Evolutionary conservation across 768 basidiomycete species (phyloP).

Genomic region (Cyathus striatus): DNA sequence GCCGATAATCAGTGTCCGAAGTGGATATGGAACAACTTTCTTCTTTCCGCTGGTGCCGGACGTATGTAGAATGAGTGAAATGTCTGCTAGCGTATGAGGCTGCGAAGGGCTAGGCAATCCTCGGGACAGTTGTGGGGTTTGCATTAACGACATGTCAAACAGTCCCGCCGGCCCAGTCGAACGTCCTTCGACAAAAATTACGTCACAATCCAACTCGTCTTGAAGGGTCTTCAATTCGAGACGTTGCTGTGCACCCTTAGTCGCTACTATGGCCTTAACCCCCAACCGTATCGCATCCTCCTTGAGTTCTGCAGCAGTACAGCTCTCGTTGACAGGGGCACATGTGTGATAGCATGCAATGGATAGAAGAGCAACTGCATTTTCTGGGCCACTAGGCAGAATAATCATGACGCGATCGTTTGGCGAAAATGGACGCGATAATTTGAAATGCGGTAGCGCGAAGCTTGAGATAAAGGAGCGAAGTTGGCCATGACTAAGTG

Average conservation of each 20-base stretch:
- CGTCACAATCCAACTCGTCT: slow-evolving; percentile 31
- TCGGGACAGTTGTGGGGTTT: slow-evolving; percentile 5
- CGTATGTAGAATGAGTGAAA: slow-evolving; percentile 53
- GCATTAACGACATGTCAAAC: slow-evolving; percentile 31
- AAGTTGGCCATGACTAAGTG: slow-evolving; percentile 28
- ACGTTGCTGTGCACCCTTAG: slow-evolving; percentile 31
- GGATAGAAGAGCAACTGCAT: slow-evolving; percentile 40
- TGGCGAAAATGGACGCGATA: slow-evolving; percentile 22
- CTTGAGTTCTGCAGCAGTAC: slow-evolving; percentile 35
- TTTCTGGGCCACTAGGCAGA: slow-evolving; percentile 40
- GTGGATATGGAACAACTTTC: slow-evolving; percentile 42
- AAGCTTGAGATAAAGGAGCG: slow-evolving; percentile 33
- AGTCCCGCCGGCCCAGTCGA: slow-evolving; percentile 30
- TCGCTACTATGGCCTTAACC: slow-evolving; percentile 35
- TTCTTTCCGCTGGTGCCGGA: slow-evolving; percentile 56
- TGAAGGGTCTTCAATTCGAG: slow-evolving; percentile 27
- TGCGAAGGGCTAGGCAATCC: slow-evolving; percentile 16
- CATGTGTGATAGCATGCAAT: slow-evolving; percentile 38
- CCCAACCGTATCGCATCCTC: slow-evolving; percentile 36
- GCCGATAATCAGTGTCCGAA: slow-evolving; percentile 36
- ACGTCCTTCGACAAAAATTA: slow-evolving; percentile 29
- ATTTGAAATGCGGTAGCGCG: slow-evolving; percentile 26
- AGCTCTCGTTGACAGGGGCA: slow-evolving; percentile 41
- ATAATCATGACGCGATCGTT: slow-evolving; percentile 44
- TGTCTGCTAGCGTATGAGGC: slow-evolving; percentile 35